Percentiles rank a stretch among this genome's conserved stretches.
Evolutionary conservation across 768 basidiomycete species (phyloP).

Genomic region (Leccinum aurantiacum): DNA sequence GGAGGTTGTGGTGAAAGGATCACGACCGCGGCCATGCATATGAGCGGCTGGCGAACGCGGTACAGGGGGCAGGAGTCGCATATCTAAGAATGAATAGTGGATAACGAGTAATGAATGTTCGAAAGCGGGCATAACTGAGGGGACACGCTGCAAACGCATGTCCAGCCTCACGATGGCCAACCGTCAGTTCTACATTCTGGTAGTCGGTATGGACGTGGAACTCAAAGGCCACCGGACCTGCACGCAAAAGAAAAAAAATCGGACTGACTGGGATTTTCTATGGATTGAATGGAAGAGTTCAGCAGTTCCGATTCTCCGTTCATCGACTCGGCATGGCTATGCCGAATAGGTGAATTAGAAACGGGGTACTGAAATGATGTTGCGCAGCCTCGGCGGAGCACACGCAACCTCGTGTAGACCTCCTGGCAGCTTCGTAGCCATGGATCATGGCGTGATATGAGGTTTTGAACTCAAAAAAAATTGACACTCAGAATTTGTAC

Average conservation of each 20-base stretch:
- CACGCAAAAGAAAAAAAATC: not conserved
- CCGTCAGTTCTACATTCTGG: not conserved
- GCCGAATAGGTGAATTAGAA: slow-evolving; percentile 13
- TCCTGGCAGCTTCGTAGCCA: slow-evolving; percentile 15
- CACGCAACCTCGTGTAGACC: slow-evolving; percentile 24
- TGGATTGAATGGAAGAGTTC: not conserved
- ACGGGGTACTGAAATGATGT: slow-evolving; percentile 6
- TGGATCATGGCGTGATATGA: not conserved
- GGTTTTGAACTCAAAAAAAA: not conserved
- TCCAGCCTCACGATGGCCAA: not conserved
- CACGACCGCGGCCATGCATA: slow-evolving; percentile 5
- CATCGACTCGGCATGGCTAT: not conserved
- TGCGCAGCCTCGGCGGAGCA: slow-evolving; percentile 14
- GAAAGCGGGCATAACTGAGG: slow-evolving; percentile 3
- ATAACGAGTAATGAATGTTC: slow-evolving; percentile 15
- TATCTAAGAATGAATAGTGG: slow-evolving; percentile 7
- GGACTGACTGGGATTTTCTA: not conserved
- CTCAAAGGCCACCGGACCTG: not conserved
- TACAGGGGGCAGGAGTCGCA: slow-evolving; percentile 19
- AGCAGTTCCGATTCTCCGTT: not conserved
- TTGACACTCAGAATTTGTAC: not conserved
- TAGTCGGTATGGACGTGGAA: not conserved
- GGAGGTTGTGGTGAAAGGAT: slow-evolving; percentile 4
- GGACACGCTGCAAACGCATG: slow-evolving; percentile 18
- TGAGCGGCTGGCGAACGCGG: slow-evolving; percentile 19